Conservation (phyloP, 139 green algal genomes). For the Trebouxia sp. region DNA sequence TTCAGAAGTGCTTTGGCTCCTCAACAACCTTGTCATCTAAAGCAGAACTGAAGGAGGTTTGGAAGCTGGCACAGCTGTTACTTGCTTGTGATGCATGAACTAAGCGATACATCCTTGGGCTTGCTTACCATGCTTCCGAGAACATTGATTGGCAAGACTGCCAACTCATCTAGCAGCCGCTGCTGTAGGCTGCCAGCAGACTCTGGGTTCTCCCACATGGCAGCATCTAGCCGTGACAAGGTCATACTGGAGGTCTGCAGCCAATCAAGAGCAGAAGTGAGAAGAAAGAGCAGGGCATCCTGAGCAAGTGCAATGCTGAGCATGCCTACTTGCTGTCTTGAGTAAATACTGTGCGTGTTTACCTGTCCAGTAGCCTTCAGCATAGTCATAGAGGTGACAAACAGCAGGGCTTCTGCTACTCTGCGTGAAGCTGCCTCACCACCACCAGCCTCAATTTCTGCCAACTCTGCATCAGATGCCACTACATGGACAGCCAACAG, state of each 20-base stretch:
- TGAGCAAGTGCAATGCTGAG: no score
- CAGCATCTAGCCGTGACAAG: conserved; percentile 9
- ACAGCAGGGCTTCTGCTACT: not conserved
- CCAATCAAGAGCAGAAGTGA: no score
- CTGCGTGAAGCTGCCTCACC: not conserved
- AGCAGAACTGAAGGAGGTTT: not conserved
- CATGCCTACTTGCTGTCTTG: no score
- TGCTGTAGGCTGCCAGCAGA: conserved; percentile 12
- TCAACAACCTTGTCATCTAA: no score
- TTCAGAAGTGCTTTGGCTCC: no score
- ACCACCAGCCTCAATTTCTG: not conserved
- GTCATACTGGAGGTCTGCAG: conserved; percentile 9
- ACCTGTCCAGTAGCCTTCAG: not conserved
- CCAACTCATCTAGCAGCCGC: conserved; percentile 18
- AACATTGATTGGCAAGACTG: not conserved
- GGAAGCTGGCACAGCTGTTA: no score
- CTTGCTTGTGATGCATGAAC: no score
- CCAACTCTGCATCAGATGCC: not conserved
- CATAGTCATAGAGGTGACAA: not conserved
- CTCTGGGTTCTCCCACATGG: conserved; percentile 25
- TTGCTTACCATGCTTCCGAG: conserved; percentile 5
- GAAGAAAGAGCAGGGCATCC: no score
- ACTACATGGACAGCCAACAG: conserved; percentile 1
- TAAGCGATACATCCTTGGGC: no score
- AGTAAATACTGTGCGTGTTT: not conserved